A percentile compares a stretch with the other conserved stretches of the same genome.
These are phyloP conservation scores for Polyrhizophydium stewartii DNA, from an alignment of 371 early-diverging fungal species.

Conservation along the genomic window DNA sequence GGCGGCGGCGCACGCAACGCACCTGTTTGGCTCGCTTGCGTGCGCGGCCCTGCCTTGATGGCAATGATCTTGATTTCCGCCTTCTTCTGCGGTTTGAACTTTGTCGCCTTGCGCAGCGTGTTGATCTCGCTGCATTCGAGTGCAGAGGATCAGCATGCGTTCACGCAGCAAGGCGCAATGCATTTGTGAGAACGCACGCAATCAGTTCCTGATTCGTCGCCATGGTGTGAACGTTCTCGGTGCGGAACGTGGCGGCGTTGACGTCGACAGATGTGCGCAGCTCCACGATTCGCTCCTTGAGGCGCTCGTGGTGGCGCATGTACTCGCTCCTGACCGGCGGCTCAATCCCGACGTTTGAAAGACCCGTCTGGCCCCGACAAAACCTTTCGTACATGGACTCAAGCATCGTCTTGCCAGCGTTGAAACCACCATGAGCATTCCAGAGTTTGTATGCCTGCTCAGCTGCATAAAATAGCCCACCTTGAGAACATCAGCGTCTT, in stretches of 20 bases:
- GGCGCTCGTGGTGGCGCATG: conserved; percentile 26
- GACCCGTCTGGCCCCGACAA: conserved; percentile 7
- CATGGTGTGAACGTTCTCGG: conserved; percentile 32
- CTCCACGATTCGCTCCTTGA: conserved; percentile 23
- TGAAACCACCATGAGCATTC: too few species aligned
- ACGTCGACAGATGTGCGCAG: conserved; percentile 19
- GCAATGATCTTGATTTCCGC: conserved; percentile 1
- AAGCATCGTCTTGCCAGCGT: conserved; percentile 18
- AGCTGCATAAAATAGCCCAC: too few species aligned
- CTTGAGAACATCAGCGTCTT: conserved; percentile 38
- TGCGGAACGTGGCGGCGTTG: conserved; percentile 21
- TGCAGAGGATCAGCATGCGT: conserved; percentile 1
- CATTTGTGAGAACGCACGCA: not conserved
- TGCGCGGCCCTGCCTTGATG: not conserved
- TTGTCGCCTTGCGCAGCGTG: conserved; percentile 4
- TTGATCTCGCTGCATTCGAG: conserved; percentile 1
- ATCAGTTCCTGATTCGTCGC: conserved; percentile 36
- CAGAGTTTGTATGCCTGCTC: too few species aligned
- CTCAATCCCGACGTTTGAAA: conserved; percentile 18
- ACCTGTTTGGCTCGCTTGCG: too few species aligned
- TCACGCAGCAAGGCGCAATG: too few species aligned
- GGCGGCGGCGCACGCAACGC: too few species aligned
- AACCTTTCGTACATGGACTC: conserved; percentile 27
- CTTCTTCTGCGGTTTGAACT: not conserved
- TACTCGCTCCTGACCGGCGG: conserved; percentile 32